phyloP scores from a whole-genome alignment of 345 rosid genomes.

The Turritis glabra region DNA sequence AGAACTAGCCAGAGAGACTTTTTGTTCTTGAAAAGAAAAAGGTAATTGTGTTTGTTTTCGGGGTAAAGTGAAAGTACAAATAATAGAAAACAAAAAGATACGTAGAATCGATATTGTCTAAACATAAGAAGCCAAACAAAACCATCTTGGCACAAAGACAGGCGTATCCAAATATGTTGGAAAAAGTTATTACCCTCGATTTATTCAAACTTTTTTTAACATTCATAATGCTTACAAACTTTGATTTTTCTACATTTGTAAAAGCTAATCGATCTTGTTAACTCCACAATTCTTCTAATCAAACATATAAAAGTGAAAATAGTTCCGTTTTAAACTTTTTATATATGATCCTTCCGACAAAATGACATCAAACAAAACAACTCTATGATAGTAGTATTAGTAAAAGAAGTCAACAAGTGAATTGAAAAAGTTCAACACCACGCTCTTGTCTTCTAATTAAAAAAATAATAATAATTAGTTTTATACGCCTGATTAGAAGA shows the following conservation, averaged over 20 bases:
- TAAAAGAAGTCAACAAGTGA: constrained; percentile 30
- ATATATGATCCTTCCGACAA: constrained; percentile 25
- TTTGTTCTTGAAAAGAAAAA: constrained; percentile 23
- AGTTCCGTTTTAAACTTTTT: background rate
- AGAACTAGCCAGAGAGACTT: background rate
- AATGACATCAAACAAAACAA: constrained; percentile 36
- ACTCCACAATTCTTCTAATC: background rate
- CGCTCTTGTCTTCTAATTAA: constrained; percentile 19
- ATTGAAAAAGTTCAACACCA: constrained; percentile 25
- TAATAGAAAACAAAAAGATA: constrained; percentile 39
- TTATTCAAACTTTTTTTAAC: constrained; percentile 11
- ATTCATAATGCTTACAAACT: background rate
- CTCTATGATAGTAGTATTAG: constrained; percentile 24
- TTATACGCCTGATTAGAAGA: no score
- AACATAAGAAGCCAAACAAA: constrained; percentile 41
- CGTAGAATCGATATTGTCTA: constrained; percentile 38
- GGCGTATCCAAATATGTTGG: constrained; percentile 41
- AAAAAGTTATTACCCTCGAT: constrained; percentile 35
- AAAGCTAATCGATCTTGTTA: background rate
- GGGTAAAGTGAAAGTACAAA: constrained; percentile 19
- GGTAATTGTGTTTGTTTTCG: constrained; percentile 23
- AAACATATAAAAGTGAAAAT: background rate
- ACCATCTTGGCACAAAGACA: constrained; percentile 38
- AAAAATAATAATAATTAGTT: no score
- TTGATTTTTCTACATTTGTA: background rate